phyloP scores from a whole-genome alignment of 164 flowering plant genomes.

The Piper longum region DNA sequence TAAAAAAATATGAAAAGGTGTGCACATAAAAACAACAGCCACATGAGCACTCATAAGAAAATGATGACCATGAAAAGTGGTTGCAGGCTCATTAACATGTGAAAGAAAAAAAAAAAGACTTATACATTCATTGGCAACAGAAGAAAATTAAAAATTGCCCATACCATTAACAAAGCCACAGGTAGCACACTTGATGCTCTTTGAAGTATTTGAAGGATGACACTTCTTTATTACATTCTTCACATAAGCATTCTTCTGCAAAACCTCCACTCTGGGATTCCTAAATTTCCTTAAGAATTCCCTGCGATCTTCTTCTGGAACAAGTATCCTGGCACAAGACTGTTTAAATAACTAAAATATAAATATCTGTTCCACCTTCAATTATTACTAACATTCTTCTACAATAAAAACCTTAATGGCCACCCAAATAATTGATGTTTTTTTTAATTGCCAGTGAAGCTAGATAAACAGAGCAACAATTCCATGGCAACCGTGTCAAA shows the following conservation, averaged over 20 bases:
- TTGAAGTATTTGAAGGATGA: constrained; percentile 6
- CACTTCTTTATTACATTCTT: constrained; percentile 49
- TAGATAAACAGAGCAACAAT: too few relatives aligned
- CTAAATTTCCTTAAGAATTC: constrained; percentile 61
- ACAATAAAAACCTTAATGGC: too few relatives aligned
- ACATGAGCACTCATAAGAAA: too few relatives aligned
- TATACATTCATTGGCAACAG: background rate
- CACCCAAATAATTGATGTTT: too few relatives aligned
- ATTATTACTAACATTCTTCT: background rate
- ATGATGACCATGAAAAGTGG: too few relatives aligned
- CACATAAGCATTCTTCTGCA: constrained; percentile 37
- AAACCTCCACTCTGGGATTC: constrained; percentile 38
- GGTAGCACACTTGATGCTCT: constrained; percentile 32
- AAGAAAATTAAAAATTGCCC: constrained; percentile 1
- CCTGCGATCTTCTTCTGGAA: constrained; percentile 38
- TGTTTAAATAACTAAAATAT: constrained; percentile 12
- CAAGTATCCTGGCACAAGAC: constrained; percentile 72
- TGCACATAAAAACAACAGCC: too few relatives aligned
- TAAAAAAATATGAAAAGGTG: too few relatives aligned
- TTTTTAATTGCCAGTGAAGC: too few relatives aligned
- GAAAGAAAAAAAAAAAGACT: background rate
- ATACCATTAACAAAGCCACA: constrained; percentile 77
- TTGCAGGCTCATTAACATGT: background rate
- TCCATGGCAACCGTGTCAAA: too few relatives aligned
- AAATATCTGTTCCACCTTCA: background rate